phyloP scores from a whole-genome alignment of 257 asterid genomes.

The Henckelia pumila region DNA sequence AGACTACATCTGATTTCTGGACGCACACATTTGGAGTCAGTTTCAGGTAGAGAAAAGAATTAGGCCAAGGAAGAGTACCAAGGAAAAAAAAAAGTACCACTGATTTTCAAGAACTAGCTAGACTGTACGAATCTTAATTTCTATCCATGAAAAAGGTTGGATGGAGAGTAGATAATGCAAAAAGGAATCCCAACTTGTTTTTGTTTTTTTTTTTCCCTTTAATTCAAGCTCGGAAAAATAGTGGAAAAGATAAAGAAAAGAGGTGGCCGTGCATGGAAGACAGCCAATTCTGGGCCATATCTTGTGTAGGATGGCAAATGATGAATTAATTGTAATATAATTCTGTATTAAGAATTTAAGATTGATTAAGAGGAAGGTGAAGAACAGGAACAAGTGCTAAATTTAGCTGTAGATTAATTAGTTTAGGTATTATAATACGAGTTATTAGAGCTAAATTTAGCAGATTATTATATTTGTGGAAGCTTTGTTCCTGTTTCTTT shows the following conservation, averaged over 20 bases:
- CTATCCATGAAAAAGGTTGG: conserved; percentile 18
- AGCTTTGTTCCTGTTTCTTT: conserved; percentile 65
- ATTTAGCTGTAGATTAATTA: conserved; percentile 45
- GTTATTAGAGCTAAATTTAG: conserved; percentile 61
- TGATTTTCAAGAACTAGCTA: conserved; percentile 13
- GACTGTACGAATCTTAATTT: not conserved
- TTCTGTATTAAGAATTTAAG: conserved; percentile 8
- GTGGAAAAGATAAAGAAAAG: conserved; percentile 18
- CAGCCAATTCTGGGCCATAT: conserved; percentile 64
- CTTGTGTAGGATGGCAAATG: conserved; percentile 33
- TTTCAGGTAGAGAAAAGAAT: conserved; percentile 40
- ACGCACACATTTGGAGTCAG: conserved; percentile 70
- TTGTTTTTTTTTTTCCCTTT: not conserved
- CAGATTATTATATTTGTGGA: conserved; percentile 29
- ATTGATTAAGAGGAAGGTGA: conserved; percentile 27
- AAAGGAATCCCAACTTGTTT: conserved; percentile 22
- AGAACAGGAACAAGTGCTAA: conserved; percentile 86
- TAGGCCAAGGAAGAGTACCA: not conserved
- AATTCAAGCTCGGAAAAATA: conserved; percentile 11
- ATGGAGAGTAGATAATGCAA: conserved; percentile 3
- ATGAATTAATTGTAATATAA: conserved; percentile 26
- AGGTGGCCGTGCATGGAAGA: conserved; percentile 42
- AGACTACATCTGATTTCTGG: conserved; percentile 76
- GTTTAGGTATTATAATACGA: conserved; percentile 24
- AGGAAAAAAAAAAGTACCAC: not conserved